Evolutionary conservation across 2,329 filamentous ascomycete genomes (phyloP), one percentile per base, ranked within the genome.

Genomic region (Diaporthe amygdali): DNA sequence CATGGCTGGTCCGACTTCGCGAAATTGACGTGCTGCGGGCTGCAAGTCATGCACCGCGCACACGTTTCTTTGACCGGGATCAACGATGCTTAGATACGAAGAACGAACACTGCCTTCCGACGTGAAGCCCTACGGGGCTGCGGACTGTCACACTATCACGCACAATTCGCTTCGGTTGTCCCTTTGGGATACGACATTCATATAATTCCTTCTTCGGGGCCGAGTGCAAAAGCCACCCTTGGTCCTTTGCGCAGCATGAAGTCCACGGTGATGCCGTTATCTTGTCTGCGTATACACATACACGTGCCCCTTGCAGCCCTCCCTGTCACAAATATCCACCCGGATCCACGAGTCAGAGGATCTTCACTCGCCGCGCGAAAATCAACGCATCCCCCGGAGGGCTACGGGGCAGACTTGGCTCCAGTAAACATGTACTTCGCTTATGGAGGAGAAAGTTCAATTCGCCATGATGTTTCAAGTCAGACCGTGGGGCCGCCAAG

Each of bases 1-100:
- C 56, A 63, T 63, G 56, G 56, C 56, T 47, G 56, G 20, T 25
- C 41, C 25, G 41, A 17, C 59, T 63, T n/a, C 41, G 59, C 59
- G 59, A 63, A 34, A 63, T 63, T 47, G 34, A 63, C 27, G 27
- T 32, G 59, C 59, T 63, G 59, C 41, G 32, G 20, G 47, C 10
- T 47, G 41, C 59, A 63, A 63, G 59, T 63, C 59, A 63, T 63
- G 59, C 41, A 44, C 41, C 17, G 27, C 59, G 32, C 27, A 37
- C 59, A 47, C 39, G 41, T 34, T 47, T 34, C 20, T 34, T n/a
- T 25, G 41, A 63, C 59, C 41, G 8, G 59, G 59, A 63, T 63
- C 59, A 63, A 63, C 59, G 59, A 63, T 63, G 59, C 46, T 63
- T 30, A 37, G 44, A 63, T 63, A 63, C 59, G 59, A 63, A 63